phyloP scores from a whole-genome alignment of 257 asterid species.

The Mentha longifolia region DNA sequence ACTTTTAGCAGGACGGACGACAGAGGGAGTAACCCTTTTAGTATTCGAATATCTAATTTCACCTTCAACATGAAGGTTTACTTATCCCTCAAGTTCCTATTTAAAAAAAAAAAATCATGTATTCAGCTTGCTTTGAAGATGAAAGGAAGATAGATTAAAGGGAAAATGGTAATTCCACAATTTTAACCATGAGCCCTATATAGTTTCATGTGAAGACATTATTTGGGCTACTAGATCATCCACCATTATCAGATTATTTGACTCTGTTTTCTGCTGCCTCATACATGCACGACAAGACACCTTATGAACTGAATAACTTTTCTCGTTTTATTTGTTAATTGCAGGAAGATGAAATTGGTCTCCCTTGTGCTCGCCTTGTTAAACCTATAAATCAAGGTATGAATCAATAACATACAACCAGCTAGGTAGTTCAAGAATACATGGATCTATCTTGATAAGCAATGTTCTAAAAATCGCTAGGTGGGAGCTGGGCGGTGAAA shows the following conservation, averaged over 20 bases:
- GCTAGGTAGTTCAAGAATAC: not conserved
- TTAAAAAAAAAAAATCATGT: no score
- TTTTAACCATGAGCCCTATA: no score
- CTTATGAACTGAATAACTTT: constrained; percentile 1
- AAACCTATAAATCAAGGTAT: constrained; percentile 46
- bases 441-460: not conserved
- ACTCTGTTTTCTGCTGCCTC: not conserved
- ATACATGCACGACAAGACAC: not conserved
- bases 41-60: not conserved
- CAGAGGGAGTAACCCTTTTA: no score
- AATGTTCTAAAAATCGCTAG: no score
- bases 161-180: not conserved
- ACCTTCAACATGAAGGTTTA: not conserved
- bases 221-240: constrained; percentile 16
- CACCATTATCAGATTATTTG: not conserved
- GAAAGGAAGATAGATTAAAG: not conserved
- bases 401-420: constrained; percentile 17
- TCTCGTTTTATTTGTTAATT: constrained; percentile 5
- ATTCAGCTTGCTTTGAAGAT: constrained; percentile 1
- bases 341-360: constrained; percentile 40
- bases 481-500: no score
- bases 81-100: not conserved
- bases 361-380: constrained; percentile 41
- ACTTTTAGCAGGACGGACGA: no score
- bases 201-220: not conserved